Evolutionary conservation across 768 basidiomycete genomes (phyloP).

Genomic region (Mycena metata): DNA sequence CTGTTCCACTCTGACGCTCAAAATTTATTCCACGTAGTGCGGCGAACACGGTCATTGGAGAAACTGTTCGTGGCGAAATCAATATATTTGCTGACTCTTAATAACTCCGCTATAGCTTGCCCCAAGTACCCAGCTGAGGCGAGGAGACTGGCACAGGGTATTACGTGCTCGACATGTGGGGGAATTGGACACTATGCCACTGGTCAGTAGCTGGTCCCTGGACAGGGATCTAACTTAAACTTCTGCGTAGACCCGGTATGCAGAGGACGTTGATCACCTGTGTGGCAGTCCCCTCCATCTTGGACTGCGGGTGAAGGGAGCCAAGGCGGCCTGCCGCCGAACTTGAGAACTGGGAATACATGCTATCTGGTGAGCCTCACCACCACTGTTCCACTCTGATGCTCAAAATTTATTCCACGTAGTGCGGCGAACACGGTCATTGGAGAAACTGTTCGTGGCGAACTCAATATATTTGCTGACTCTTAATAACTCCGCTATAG

Average conservation of each 20-base stretch:
- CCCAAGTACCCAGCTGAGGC: too few relatives aligned
- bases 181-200: too few relatives aligned
- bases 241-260: too few relatives aligned
- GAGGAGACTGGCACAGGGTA: too few relatives aligned
- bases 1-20: constrained; percentile 17
- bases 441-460: constrained; percentile 12
- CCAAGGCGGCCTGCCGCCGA: too few relatives aligned
- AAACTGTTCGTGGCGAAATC: constrained; percentile 11
- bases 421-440: constrained; percentile 12
- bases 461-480: constrained; percentile 12
- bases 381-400: constrained; percentile 5
- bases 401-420: constrained; percentile 13
- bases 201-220: too few relatives aligned
- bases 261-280: too few relatives aligned
- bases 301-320: too few relatives aligned
- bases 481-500: constrained; percentile 14
- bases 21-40: constrained; percentile 11
- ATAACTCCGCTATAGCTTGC: too few relatives aligned
- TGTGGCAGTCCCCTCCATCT: too few relatives aligned
- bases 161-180: too few relatives aligned
- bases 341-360: not conserved
- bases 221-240: too few relatives aligned
- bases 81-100: constrained; percentile 16
- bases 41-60: constrained; percentile 9
- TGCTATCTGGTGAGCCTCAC: constrained; percentile 6